Evolutionary conservation across 2,329 filamentous ascomycete genomes (phyloP).

Genomic region (Alternaria consortialis): DNA sequence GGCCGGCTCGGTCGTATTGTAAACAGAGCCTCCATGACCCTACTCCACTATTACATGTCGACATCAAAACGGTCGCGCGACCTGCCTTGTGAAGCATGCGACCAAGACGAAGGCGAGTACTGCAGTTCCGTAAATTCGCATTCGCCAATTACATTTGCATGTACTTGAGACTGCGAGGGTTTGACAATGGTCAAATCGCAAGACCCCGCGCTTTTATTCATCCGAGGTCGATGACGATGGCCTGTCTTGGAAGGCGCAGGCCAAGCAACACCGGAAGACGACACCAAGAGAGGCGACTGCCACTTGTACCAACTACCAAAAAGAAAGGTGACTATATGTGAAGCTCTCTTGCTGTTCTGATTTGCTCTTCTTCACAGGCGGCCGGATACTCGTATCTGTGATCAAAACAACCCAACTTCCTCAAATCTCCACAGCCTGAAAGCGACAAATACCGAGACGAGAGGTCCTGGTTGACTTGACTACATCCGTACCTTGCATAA

Average conservation of each 20-base stretch:
- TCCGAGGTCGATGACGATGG: slow-evolving; percentile 28
- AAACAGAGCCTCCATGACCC: slow-evolving; percentile 2
- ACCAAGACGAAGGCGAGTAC: slow-evolving; percentile 3
- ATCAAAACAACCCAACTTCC: neutral
- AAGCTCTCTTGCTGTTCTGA: slow-evolving; percentile 5
- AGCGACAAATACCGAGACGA: neutral
- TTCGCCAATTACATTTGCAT: slow-evolving; percentile 9
- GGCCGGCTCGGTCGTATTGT: neutral
- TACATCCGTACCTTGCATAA: slow-evolving; percentile 18
- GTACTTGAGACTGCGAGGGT: slow-evolving; percentile 19
- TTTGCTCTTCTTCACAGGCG: neutral
- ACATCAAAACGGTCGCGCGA: slow-evolving; percentile 2
- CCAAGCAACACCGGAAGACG: slow-evolving; percentile 30
- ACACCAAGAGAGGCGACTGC: slow-evolving; percentile 17
- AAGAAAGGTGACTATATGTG: slow-evolving; percentile 16
- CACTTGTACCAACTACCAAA: slow-evolving; percentile 10
- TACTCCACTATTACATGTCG: neutral
- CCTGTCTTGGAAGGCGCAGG: slow-evolving; percentile 20
- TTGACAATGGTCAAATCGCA: slow-evolving; percentile 11
- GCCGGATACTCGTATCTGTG: neutral
- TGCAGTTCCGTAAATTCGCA: neutral
- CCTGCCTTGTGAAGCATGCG: slow-evolving; percentile 4
- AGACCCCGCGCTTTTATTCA: slow-evolving; percentile 5
- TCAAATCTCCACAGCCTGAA: neutral
- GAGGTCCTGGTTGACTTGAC: slow-evolving; percentile 2